Conservation (phyloP, 1,139 yeast species). For the Insectozyma bohioensis region DNA sequence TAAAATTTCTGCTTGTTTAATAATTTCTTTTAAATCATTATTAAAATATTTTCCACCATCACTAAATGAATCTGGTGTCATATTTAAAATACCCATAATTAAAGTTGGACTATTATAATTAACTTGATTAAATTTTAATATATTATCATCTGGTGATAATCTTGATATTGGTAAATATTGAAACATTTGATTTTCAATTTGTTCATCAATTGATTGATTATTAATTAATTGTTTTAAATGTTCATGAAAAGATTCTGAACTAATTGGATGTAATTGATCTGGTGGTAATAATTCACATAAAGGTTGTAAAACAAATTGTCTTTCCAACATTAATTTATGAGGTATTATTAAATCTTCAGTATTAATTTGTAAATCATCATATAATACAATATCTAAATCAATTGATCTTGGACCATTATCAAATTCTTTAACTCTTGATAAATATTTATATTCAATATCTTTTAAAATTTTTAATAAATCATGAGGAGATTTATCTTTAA, state of each 20-base stretch:
- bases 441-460: conserved; percentile 69
- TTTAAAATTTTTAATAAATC: conserved; percentile 63
- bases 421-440: conserved; percentile 71
- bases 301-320: conserved; percentile 89
- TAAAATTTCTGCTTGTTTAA: conserved; percentile 43
- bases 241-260: conserved; percentile 74
- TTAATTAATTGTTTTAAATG: conserved; percentile 62
- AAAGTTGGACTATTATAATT: conserved; percentile 40
- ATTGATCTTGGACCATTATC: conserved; percentile 92
- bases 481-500: conserved; percentile 57
- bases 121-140: conserved; percentile 40
- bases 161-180: conserved; percentile 48
- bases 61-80: conserved; percentile 94
- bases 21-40: conserved; percentile 26
- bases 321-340: conserved; percentile 82
- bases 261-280: conserved; percentile 69
- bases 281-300: conserved; percentile 76
- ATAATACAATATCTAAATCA: conserved; percentile 83
- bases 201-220: conserved; percentile 36
- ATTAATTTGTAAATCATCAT: conserved; percentile 58
- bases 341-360: conserved; percentile 69
- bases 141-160: conserved; percentile 18
- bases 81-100: conserved; percentile 84
- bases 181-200: conserved; percentile 46
- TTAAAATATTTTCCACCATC: conserved; percentile 66